Conservation (phyloP, 2,329 filamentous ascomycete species). For the Setomelanomma holmii region DNA sequence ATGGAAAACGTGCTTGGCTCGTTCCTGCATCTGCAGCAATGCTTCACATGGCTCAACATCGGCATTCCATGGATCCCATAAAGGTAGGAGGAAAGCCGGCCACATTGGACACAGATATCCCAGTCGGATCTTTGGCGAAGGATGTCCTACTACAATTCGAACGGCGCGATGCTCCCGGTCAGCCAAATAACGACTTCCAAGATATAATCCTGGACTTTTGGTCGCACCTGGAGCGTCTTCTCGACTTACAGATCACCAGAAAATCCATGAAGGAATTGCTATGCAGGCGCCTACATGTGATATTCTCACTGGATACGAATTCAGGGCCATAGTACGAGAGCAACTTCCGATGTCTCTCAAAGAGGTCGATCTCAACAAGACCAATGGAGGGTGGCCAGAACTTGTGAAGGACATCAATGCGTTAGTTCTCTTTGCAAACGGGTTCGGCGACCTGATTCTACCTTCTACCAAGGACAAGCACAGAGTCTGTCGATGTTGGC, state of each 20-base stretch:
- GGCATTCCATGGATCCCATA: constrained; percentile 16
- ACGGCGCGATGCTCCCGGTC: constrained; percentile 6
- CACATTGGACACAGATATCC: constrained; percentile 3
- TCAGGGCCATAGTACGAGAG: constrained; percentile 23
- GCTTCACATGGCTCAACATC: constrained; percentile 25
- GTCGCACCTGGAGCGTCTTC: constrained; percentile 23
- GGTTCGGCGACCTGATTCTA: constrained; percentile 22
- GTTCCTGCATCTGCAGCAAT: constrained; percentile 20
- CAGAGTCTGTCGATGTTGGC: constrained; percentile 15
- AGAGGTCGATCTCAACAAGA: constrained; percentile 11
- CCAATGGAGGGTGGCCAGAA: constrained; percentile 19
- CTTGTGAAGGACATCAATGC: constrained; percentile 23
- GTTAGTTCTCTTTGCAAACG: constrained; percentile 23
- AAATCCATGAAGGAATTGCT: too few relatives aligned
- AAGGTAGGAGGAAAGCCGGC: constrained; percentile 10
- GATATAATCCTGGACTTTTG: constrained; percentile 16
- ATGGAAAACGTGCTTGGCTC: constrained; percentile 22
- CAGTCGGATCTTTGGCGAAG: constrained; percentile 7
- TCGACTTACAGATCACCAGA: constrained; percentile 16
- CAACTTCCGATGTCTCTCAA: constrained; percentile 16
- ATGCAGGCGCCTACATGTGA: constrained; percentile 7
- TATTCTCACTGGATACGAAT: constrained; percentile 17
- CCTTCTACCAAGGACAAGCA: constrained; percentile 4
- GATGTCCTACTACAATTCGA: constrained; percentile 7
- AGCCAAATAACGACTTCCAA: constrained; percentile 16